Conservation (phyloP, 1,284 basidiomycete genomes). For the Trichosporon sp. region DNA sequence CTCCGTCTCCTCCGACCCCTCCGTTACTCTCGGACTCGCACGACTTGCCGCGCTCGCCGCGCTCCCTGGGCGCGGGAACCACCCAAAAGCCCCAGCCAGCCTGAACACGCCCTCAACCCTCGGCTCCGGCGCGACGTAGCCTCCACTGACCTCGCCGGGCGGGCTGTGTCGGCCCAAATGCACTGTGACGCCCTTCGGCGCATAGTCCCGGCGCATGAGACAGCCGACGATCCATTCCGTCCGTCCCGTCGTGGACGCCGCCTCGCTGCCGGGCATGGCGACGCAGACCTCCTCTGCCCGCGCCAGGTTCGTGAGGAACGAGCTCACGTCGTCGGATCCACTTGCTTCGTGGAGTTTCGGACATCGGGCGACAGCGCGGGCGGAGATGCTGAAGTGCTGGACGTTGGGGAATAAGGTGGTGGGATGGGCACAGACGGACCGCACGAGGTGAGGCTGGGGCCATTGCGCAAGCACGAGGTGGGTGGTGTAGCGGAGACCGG, state of each 20-base stretch:
- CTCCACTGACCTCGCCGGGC: not conserved
- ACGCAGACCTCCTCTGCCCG: slow-evolving; percentile 1
- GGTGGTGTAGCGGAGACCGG: not conserved
- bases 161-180: not conserved
- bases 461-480: not conserved
- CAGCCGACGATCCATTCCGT: slow-evolving; percentile 4
- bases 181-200: not conserved
- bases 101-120: not conserved
- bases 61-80: not conserved
- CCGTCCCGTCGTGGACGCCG: not conserved
- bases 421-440: not conserved
- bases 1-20: no score
- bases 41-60: no score
- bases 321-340: slow-evolving; percentile 11
- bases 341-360: slow-evolving; percentile 15
- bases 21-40: no score
- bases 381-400: not conserved
- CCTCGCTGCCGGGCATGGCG: not conserved
- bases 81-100: not conserved
- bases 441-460: not conserved
- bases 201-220: not conserved
- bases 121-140: not conserved
- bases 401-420: not conserved
- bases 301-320: not conserved
- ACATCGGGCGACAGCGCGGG: not conserved